These are phyloP conservation scores for Linnemannia schmuckeri DNA, from an alignment of 192 early-diverging fungal genomes.

Conservation along the genomic window DNA sequence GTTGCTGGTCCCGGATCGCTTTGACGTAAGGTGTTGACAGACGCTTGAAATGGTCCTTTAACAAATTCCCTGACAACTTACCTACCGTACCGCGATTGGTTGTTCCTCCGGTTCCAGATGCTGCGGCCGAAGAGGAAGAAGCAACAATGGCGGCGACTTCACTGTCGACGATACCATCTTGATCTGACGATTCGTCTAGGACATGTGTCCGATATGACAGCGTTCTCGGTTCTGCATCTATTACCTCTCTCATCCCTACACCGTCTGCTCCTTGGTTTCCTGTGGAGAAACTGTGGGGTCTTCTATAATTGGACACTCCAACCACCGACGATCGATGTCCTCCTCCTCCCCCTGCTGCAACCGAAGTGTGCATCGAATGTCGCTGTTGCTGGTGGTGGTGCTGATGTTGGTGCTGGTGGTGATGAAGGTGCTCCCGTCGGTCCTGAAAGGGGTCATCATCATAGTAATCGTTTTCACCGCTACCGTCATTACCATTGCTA, in stretches of 20 bases:
- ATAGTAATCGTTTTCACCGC: background rate
- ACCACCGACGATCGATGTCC: background rate
- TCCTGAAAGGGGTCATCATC: background rate
- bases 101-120: background rate
- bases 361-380: background rate
- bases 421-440: background rate
- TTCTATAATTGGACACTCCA: slow-evolving; percentile 14
- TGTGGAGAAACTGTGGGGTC: slow-evolving; percentile 22
- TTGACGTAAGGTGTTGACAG: slow-evolving; percentile 36
- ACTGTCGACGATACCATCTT: background rate
- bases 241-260: background rate
- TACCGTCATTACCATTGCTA: background rate
- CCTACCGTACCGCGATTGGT: background rate
- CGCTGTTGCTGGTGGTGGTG: background rate
- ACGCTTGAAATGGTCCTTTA: slow-evolving; percentile 21
- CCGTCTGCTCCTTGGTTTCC: background rate
- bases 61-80: slow-evolving; percentile 9
- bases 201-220: slow-evolving; percentile 5
- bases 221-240: background rate
- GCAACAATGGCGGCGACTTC: background rate
- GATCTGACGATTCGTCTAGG: slow-evolving; percentile 3
- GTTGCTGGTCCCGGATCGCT: slow-evolving; percentile 41
- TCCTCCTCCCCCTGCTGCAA: background rate
- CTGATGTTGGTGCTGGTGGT: background rate
- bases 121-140: background rate